Evolutionary conservation across 2,329 filamentous ascomycete genomes (phyloP).

Genomic region (Diaporthe sp.): DNA sequence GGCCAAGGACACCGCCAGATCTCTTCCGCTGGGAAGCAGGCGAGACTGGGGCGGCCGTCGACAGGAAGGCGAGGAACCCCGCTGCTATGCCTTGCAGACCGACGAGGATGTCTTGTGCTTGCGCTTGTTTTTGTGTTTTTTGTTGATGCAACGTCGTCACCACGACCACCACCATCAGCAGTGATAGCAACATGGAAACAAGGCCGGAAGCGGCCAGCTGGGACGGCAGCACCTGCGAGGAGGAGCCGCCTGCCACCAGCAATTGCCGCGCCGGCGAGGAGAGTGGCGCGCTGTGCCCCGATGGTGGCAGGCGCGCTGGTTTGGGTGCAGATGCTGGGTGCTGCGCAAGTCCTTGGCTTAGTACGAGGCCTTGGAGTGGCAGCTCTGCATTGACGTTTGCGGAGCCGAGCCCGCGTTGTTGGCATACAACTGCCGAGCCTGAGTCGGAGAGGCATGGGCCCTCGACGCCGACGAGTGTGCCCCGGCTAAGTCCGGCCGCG

Average conservation of each 20-base stretch:
- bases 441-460: not conserved
- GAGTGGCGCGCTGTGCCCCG: not conserved
- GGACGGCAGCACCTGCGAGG: not conserved
- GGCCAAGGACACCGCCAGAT: slow-evolving; percentile 5
- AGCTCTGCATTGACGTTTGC: slow-evolving; percentile 14
- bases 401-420: slow-evolving; percentile 8
- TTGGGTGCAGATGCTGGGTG: slow-evolving; percentile 15
- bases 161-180: slow-evolving; percentile 31
- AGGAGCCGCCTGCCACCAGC: slow-evolving; percentile 10
- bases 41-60: slow-evolving; percentile 24
- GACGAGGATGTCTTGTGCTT: slow-evolving; percentile 17
- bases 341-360: slow-evolving; percentile 26
- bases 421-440: not conserved
- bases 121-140: slow-evolving; percentile 9
- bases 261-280: slow-evolving; percentile 32
- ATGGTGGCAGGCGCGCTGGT: slow-evolving; percentile 6
- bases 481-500: not conserved
- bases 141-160: slow-evolving; percentile 32
- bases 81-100: not conserved
- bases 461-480: not conserved
- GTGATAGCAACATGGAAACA: slow-evolving; percentile 33
- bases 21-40: not conserved
- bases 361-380: slow-evolving; percentile 20
- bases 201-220: slow-evolving; percentile 34
- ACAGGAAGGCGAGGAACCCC: slow-evolving; percentile 21